Conservation (phyloP, 139 green algal genomes). For the Tetratostichococcus sp. region DNA sequence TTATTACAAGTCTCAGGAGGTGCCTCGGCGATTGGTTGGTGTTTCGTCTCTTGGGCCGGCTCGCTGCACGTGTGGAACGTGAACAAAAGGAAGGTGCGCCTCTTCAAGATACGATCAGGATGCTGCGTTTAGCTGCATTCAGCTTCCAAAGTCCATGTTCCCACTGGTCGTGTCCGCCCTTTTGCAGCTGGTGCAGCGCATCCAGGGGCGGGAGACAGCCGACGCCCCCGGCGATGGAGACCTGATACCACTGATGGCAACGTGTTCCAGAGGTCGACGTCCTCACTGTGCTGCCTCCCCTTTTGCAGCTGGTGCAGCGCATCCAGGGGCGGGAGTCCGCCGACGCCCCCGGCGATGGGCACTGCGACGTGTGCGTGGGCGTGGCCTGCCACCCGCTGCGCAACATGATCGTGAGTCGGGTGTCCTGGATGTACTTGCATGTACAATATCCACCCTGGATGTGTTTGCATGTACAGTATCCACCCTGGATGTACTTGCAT, state of each 20-base stretch:
- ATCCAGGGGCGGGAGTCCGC: conserved; percentile 26
- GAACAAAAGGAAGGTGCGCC: no score
- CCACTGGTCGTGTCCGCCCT: no score
- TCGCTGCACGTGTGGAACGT: no score
- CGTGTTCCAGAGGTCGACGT: no score
- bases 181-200: conserved; percentile 29
- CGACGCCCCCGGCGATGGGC: conserved; percentile 38
- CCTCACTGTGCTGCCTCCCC: no score
- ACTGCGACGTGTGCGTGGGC: conserved; percentile 35
- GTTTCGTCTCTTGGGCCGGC: no score
- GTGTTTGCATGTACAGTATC: conserved; percentile 36
- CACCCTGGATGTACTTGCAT: conserved; percentile 21
- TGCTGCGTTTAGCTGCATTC: no score
- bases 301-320: conserved; percentile 34
- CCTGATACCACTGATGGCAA: no score
- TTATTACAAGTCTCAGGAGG: no score
- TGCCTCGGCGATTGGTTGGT: no score
- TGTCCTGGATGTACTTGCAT: conserved; percentile 20
- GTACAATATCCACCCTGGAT: conserved; percentile 22
- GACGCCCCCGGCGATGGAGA: conserved; percentile 43
- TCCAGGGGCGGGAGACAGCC: conserved; percentile 24
- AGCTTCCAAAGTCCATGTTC: no score
- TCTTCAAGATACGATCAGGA: no score
- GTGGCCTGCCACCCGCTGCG: conserved; percentile 6
- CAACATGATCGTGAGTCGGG: conserved; percentile 4